Evolutionary conservation across 495 filamentous ascomycete genomes (phyloP), one percentile per base, ranked within the genome.

Genomic region (Talaromyces trachyspermus): DNA sequence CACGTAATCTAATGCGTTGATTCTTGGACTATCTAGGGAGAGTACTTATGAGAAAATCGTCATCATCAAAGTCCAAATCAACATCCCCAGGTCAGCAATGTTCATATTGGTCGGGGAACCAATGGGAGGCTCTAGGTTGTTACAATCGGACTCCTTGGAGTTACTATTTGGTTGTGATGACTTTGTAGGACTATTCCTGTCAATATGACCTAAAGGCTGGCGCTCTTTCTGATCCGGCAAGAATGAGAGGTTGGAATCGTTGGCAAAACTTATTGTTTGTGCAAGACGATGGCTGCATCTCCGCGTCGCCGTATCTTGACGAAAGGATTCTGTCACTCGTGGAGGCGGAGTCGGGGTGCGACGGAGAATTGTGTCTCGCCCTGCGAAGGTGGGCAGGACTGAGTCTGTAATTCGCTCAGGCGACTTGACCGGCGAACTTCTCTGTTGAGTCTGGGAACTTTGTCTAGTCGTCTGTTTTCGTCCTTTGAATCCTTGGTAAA

Each of bases 151-250:
- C 35, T 37, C 20, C n/a, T 25, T 32, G 29, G 44, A 15, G 6
- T 24, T 22, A 14, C 18, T 46, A n/a, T n/a, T n/a, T 8, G 25
- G 20, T 29, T 23, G 23, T 26, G 58, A 60, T 10, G 59, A 54
- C 18, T 55, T 60, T 0, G 30, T 33, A 17, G 59, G 61, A 37
- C 55, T 64, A 42, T 70, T 72, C 15, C 45, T 41, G 27, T 59
- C 52, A 6, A 54, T 35, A 12, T 63, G 54, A 8, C 39, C 52
- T 6, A 72, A 52, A 11, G 60, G 54, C 23, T 48, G 48, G 36
- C 62, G 62, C 42, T 42, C 8, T 38, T 25, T 30, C 24, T 39
- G 24, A 37, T 27, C 35, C 45, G 43, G n/a, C 15, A 43, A 43
- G 33, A 42, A 32, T 29, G 26, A 32, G 14, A 7, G 15, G 26